phyloP scores from a whole-genome alignment of 306 rosid species.

The Mucuna pruriens region DNA sequence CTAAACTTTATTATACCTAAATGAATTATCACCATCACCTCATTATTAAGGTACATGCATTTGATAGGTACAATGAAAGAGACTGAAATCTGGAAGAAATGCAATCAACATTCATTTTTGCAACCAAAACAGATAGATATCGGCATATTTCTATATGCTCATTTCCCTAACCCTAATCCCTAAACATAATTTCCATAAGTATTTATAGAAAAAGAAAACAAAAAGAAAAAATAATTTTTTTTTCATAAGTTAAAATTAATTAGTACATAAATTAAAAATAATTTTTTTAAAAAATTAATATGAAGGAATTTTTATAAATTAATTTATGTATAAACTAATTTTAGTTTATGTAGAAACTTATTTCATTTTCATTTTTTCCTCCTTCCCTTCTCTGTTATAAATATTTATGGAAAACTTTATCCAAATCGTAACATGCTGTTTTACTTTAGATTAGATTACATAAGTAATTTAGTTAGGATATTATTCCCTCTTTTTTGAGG shows the following conservation, averaged over 20 bases:
- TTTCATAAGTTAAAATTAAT: no score
- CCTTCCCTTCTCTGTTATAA: no score
- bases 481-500: neutral
- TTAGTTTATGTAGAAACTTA: no score
- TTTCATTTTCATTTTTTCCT: no score
- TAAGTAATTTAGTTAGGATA: neutral
- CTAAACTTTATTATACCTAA: neutral
- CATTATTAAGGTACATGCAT: neutral
- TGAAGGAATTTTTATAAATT: no score
- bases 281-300: no score
- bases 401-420: no score
- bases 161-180: neutral
- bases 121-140: neutral
- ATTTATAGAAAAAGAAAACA: no score
- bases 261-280: no score
- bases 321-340: no score
- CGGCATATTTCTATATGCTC: neutral
- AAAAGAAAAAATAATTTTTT: no score
- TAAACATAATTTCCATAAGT: no score
- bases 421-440: neutral
- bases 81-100: neutral
- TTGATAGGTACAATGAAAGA: conserved; percentile 12
- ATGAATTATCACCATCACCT: neutral
- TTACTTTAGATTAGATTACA: neutral
- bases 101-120: neutral